Percentiles rank a stretch among this genome's conserved stretches.
Evolutionary conservation across 202 grass and related monocot genomes (phyloP).

Genomic region (Dendrocalamus latiflorus): DNA sequence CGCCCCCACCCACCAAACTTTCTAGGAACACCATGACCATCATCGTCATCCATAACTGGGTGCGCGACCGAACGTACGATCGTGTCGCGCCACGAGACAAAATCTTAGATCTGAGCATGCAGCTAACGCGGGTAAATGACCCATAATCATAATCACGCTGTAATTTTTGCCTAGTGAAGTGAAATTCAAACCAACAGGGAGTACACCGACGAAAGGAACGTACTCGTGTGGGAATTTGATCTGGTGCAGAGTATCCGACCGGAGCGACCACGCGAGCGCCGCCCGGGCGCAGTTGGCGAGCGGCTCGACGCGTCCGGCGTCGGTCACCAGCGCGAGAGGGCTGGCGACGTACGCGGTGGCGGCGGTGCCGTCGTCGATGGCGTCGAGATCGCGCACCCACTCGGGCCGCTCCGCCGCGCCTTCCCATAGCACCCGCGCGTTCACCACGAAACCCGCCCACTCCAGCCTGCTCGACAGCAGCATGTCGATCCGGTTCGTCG

Average conservation of each 20-base stretch:
- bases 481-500: constrained; percentile 45
- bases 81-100: constrained; percentile 26
- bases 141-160: background rate
- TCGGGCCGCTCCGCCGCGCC: no score
- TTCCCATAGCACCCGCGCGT: no score
- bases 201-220: constrained; percentile 21
- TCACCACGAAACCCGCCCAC: no score
- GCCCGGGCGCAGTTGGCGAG: constrained; percentile 59
- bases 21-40: constrained; percentile 34
- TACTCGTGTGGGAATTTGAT: constrained; percentile 81
- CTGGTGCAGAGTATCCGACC: constrained; percentile 49
- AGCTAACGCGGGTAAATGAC: background rate
- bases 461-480: no score
- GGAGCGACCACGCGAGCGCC: constrained; percentile 81
- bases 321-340: constrained; percentile 59
- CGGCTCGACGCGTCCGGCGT: constrained; percentile 61
- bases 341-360: constrained; percentile 26
- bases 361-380: constrained; percentile 32
- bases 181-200: background rate
- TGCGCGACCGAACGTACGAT: constrained; percentile 15
- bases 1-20: constrained; percentile 2
- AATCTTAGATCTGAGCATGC: constrained; percentile 33
- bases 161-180: background rate
- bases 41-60: constrained; percentile 35
- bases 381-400: no score